Evolutionary conservation across 1,284 basidiomycete genomes (phyloP).

Genomic region (Boletus smithii): DNA sequence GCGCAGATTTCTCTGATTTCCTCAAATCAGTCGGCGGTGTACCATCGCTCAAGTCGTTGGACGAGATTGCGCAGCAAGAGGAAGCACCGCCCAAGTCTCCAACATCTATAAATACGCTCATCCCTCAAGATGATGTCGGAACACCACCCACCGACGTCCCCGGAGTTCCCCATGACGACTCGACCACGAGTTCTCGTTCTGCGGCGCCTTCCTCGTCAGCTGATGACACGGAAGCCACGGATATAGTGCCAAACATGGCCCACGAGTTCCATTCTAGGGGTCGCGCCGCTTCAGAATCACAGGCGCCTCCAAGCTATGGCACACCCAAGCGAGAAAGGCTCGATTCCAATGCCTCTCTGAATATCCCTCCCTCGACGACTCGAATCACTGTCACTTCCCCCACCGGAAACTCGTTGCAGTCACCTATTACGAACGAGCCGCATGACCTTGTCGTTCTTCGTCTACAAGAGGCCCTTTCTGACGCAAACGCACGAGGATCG

Average conservation of each 20-base stretch:
- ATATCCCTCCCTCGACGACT: conserved; percentile 20
- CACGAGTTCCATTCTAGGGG: conserved; percentile 18
- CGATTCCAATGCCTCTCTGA: conserved; percentile 22
- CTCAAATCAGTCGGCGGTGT: conserved; percentile 53
- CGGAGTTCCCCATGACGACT: background rate
- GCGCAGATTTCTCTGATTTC: conserved; percentile 73
- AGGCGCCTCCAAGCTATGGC: conserved; percentile 7
- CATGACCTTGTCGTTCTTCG: conserved; percentile 48
- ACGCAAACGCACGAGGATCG: conserved; percentile 61
- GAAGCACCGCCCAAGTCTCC: conserved; percentile 22
- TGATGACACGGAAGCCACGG: conserved; percentile 9
- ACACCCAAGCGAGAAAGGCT: conserved; percentile 14
- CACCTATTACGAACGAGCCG: conserved; percentile 37
- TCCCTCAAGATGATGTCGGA: conserved; percentile 35
- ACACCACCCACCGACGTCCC: background rate
- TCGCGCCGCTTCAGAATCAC: conserved; percentile 27
- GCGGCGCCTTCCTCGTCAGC: background rate
- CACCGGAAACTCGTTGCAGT: conserved; percentile 29
- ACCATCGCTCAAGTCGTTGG: conserved; percentile 42
- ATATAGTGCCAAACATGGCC: conserved; percentile 14
- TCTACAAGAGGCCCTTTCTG: conserved; percentile 59
- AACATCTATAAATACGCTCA: conserved; percentile 24
- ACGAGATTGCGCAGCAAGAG: conserved; percentile 40
- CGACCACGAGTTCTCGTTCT: background rate
- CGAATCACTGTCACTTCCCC: conserved; percentile 48